Conservation (phyloP, 306 rosid genomes). For the Cucurbita moschata region DNA sequence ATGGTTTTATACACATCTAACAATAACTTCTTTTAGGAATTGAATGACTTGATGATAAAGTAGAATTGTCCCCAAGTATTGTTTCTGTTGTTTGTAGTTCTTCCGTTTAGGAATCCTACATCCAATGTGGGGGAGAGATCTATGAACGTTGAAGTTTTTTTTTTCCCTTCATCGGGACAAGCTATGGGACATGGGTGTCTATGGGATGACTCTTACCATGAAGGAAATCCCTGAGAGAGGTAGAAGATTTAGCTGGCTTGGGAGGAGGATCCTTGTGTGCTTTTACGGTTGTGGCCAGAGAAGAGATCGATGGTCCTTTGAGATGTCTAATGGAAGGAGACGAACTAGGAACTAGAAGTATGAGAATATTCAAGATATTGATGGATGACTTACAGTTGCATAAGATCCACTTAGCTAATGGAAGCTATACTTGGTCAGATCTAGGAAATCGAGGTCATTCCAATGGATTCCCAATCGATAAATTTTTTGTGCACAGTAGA, state of each 20-base stretch:
- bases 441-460: neutral
- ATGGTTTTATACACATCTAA: neutral
- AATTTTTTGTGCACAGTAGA: neutral
- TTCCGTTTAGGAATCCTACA: neutral
- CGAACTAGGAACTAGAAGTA: neutral
- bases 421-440: neutral
- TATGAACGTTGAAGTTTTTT: neutral
- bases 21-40: neutral
- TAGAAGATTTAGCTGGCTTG: neutral
- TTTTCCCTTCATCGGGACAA: neutral
- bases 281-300: neutral
- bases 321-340: neutral
- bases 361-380: neutral
- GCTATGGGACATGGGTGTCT: neutral
- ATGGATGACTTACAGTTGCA: neutral
- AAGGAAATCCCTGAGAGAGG: neutral
- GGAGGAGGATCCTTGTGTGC: neutral
- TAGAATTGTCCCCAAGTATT: neutral
- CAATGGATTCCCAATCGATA: neutral
- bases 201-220: neutral
- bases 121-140: neutral
- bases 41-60: neutral
- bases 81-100: neutral
- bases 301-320: neutral
- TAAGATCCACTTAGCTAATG: neutral